Evolutionary conservation across 768 basidiomycete species (phyloP), one percentile per base, ranked within the genome.

Genomic region (Auricularia cornea): DNA sequence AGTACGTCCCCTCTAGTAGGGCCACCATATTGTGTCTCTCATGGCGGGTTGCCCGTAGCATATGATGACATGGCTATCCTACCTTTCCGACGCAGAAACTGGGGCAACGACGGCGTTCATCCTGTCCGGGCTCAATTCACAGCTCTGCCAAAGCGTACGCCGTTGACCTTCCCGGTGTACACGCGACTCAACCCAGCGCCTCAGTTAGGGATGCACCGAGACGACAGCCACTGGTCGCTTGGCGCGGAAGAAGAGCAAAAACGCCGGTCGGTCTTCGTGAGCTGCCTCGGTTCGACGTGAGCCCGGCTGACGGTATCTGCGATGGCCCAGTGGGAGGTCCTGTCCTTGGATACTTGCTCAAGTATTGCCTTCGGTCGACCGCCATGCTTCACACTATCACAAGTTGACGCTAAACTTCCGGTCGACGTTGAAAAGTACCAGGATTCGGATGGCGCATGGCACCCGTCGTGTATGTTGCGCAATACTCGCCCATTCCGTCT

Each of bases 401-500:
- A 88, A 71, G 77, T 88, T 51, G 87, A 89, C 63, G 84, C 83
- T 72, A 85, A 83, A 67, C 74, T 87, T 74, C 87, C 87, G 0
- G 76, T 80, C 69, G 79, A 79, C 67, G 29, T 73, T 2, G 79
- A 76, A 30, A 82, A 85, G 63, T 64, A 72, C 14, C 72, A 78
- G 18, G 83, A 84, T 66, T 85, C 88, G 64, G 79, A 65, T 12
- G 64, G 64, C 1, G 14, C 29, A 18, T 20, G 52, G 3, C 59
- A 65, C 31, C 54, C 82, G 62, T 79, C 80, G 62, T 89, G 87
- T 88, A 70, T 66, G 83, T n/a, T n/a, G n/a, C n/a, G n/a, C n/a
- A n/a, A n/a, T n/a, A n/a, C n/a, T n/a, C n/a, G n/a, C n/a, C n/a
- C n/a, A n/a, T n/a, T n/a, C n/a, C n/a, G n/a, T n/a, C n/a, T n/a